phyloP scores from a whole-genome alignment of 2,329 filamentous ascomycete genomes.

The Cadophora sp. region DNA sequence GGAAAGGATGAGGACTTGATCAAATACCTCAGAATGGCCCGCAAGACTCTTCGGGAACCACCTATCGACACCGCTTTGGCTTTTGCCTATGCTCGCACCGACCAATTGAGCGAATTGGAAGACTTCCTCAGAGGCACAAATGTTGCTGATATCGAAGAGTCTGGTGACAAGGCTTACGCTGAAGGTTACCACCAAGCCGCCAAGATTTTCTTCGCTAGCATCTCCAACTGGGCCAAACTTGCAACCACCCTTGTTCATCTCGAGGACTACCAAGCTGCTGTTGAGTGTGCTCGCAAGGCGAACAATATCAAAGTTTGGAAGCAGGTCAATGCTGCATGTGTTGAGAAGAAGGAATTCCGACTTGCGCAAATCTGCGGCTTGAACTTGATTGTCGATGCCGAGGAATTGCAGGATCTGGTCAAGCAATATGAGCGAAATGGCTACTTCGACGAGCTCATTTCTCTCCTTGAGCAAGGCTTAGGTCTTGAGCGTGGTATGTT shows the following conservation, averaged over 20 bases:
- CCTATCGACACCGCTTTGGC: constrained; percentile 92
- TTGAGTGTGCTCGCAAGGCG: constrained; percentile 96
- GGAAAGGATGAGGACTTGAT: constrained; percentile 98
- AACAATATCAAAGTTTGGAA: constrained; percentile 99
- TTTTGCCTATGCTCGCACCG: constrained; percentile 90
- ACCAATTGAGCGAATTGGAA: constrained; percentile 91
- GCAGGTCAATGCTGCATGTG: constrained; percentile 95
- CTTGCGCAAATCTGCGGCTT: constrained; percentile 98
- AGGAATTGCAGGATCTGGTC: constrained; percentile 90
- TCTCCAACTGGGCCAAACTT: constrained; percentile 99
- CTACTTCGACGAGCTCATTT: constrained; percentile 98
- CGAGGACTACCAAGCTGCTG: constrained; percentile 94
- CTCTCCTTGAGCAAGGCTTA: constrained; percentile 90
- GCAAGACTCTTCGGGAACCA: constrained; percentile 94
- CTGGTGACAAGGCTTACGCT: constrained; percentile 95
- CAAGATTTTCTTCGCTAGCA: constrained; percentile 98
- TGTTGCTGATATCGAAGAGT: constrained; percentile 94
- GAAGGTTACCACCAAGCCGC: constrained; percentile 95
- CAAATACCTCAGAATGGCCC: constrained; percentile 95
- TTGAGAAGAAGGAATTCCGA: constrained; percentile 98
- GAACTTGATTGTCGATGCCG: constrained; percentile 96
- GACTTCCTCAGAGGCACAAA: constrained; percentile 95
- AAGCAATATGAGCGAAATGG: constrained; percentile 97
- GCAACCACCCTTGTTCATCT: constrained; percentile 98
- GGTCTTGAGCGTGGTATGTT: constrained; percentile 69